Conservation (phyloP, 805 yeast genomes). For the Yarrowia yakushimensis region DNA sequence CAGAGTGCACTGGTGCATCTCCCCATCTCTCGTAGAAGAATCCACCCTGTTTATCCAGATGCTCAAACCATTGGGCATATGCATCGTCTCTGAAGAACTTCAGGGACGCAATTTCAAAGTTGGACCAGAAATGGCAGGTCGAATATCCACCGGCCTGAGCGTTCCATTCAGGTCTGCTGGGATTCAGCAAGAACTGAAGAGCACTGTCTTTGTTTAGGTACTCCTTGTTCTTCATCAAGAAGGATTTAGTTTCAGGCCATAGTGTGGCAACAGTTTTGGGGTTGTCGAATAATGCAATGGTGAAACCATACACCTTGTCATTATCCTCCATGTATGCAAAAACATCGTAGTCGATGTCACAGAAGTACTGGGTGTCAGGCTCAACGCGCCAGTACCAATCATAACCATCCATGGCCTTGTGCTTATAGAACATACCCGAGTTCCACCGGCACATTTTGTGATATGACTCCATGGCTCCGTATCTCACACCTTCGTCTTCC, state of each 20-base stretch:
- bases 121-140: conserved; percentile 84
- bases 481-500: conserved; percentile 47
- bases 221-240: conserved; percentile 56
- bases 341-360: conserved; percentile 73
- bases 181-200: conserved; percentile 32
- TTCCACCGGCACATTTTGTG: conserved; percentile 96
- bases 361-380: conserved; percentile 83
- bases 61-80: conserved; percentile 62
- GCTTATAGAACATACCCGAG: conserved; percentile 85
- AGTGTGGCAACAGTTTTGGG: conserved; percentile 79
- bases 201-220: conserved; percentile 57
- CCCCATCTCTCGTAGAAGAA: conserved; percentile 95
- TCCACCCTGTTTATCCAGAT: conserved; percentile 69
- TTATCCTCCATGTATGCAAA: conserved; percentile 74
- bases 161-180: conserved; percentile 10
- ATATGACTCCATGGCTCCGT: conserved; percentile 64
- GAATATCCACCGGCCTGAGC: conserved; percentile 58
- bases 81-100: conserved; percentile 70
- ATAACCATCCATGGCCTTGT: conserved; percentile 63
- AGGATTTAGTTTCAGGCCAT: conserved; percentile 70
- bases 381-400: conserved; percentile 95
- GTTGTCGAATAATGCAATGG: conserved; percentile 78
- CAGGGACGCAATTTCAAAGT: conserved; percentile 76
- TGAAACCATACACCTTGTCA: conserved; percentile 80
- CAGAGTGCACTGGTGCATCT: conserved; percentile 79